These are phyloP conservation scores for Dictyostelium discoideum DNA, from an alignment of 78 protist species.

Conservation along the genomic window DNA sequence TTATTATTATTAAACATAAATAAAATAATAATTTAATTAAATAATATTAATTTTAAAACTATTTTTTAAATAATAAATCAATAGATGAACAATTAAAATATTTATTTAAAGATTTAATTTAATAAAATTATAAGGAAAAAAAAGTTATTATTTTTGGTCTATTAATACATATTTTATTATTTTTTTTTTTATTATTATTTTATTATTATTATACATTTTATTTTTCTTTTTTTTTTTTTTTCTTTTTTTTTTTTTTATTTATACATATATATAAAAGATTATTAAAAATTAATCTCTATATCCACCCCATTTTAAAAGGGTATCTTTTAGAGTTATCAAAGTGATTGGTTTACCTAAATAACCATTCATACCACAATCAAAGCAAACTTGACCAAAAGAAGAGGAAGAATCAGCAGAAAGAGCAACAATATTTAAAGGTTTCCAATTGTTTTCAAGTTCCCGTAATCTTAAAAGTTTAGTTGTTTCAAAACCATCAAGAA, in stretches of 20 bases:
- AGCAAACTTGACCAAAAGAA: conserved; percentile 21
- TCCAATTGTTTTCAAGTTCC: conserved; percentile 11
- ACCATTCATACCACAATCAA: conserved; percentile 56
- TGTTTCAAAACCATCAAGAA: conserved; percentile 45
- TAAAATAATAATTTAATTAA: not conserved
- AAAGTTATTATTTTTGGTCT: not conserved
- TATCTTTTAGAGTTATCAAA: conserved; percentile 9
- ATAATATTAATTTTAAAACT: not conserved
- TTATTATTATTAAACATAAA: too few relatives aligned
- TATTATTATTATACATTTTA: too few relatives aligned
- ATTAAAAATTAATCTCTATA: not conserved
- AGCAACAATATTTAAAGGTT: conserved; percentile 35
- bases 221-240: too few relatives aligned
- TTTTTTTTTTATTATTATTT: too few relatives aligned
- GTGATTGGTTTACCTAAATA: conserved; percentile 59
- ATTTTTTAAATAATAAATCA: not conserved
- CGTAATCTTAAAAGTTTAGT: conserved; percentile 19
- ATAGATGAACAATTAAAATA: conserved; percentile 37
- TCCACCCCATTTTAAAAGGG: conserved; percentile 53
- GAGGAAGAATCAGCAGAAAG: conserved; percentile 25
- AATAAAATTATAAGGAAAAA: not conserved
- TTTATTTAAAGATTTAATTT: conserved; percentile 18
- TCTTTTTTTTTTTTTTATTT: not conserved
- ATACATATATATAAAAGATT: too few relatives aligned
- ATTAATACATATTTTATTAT: too few relatives aligned